These are phyloP conservation scores for Dioszegia crocea DNA, from an alignment of 768 basidiomycete species.

Conservation along the genomic window DNA sequence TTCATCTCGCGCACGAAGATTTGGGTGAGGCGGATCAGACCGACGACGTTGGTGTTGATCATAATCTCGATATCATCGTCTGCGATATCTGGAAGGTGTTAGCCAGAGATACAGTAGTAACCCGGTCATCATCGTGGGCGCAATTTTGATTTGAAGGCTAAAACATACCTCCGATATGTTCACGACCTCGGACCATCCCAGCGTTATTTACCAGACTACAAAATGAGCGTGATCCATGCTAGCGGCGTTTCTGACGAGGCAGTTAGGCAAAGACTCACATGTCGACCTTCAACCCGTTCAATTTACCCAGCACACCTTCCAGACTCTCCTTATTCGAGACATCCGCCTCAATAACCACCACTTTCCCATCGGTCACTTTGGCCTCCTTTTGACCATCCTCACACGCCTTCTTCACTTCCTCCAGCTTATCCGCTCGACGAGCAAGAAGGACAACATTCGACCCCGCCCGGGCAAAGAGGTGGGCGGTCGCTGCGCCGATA, in stretches of 20 bases:
- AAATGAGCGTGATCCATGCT: background rate
- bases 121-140: too few species aligned
- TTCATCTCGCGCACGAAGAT: slow-evolving; percentile 46
- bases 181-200: slow-evolving; percentile 83
- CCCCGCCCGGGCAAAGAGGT: slow-evolving; percentile 89
- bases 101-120: too few species aligned
- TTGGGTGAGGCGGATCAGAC: slow-evolving; percentile 48
- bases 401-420: slow-evolving; percentile 66
- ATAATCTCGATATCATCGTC: slow-evolving; percentile 75
- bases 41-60: slow-evolving; percentile 60
- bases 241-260: background rate
- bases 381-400: slow-evolving; percentile 65
- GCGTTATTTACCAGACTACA: slow-evolving; percentile 64
- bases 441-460: slow-evolving; percentile 82
- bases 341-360: slow-evolving; percentile 69
- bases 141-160: too few species aligned
- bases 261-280: slow-evolving; percentile 56
- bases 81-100: slow-evolving; percentile 35
- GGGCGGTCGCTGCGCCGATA: slow-evolving; percentile 76
- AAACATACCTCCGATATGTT: slow-evolving; percentile 65
- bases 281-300: slow-evolving; percentile 67
- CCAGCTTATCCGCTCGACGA: slow-evolving; percentile 68
- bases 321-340: slow-evolving; percentile 65
- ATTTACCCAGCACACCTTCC: slow-evolving; percentile 63
- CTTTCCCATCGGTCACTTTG: slow-evolving; percentile 63